Evolutionary conservation across 2,329 filamentous ascomycete species (phyloP).

Genomic region (Neofusicoccum ribis): DNA sequence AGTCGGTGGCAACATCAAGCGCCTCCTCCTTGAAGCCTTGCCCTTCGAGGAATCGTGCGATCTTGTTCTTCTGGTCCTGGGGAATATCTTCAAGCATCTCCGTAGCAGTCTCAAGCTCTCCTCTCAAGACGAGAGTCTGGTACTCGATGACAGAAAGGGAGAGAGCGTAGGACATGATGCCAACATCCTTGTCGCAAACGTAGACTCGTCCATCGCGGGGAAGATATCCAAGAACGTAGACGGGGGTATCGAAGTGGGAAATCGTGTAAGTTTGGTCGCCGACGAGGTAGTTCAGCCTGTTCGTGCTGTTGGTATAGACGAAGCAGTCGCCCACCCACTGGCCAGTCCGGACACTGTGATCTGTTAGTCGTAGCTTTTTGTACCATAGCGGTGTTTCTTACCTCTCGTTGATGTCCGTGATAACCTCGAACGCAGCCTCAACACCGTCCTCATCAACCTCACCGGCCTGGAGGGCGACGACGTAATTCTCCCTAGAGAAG

Average conservation of each 20-base stretch:
- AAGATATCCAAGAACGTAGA: conserved; percentile 95
- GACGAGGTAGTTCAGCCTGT: conserved; percentile 95
- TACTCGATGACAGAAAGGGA: conserved; percentile 94
- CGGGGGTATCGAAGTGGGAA: conserved; percentile 91
- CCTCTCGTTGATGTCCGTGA: conserved; percentile 93
- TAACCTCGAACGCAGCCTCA: conserved; percentile 92
- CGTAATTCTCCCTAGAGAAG: conserved; percentile 85
- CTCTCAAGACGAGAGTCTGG: conserved; percentile 90
- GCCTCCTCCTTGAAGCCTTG: conserved; percentile 97
- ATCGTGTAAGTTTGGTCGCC: conserved; percentile 98
- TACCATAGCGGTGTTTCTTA: conserved; percentile 32
- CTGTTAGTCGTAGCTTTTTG: not conserved
- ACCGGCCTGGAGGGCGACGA: conserved; percentile 78
- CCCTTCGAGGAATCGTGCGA: conserved; percentile 93
- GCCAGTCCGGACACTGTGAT: conserved; percentile 75
- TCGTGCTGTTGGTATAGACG: conserved; percentile 96
- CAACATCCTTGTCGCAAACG: conserved; percentile 92
- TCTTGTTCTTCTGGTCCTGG: conserved; percentile 94
- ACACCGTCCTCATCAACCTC: conserved; percentile 88
- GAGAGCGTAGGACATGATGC: conserved; percentile 83
- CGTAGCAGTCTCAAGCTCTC: conserved; percentile 86
- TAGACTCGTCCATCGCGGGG: conserved; percentile 95
- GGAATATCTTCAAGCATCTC: conserved; percentile 84
- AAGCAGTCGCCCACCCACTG: conserved; percentile 99
- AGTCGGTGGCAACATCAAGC: conserved; percentile 88